These are phyloP conservation scores for Rubia balearica DNA, from an alignment of 305 asterid species.

Conservation along the genomic window DNA sequence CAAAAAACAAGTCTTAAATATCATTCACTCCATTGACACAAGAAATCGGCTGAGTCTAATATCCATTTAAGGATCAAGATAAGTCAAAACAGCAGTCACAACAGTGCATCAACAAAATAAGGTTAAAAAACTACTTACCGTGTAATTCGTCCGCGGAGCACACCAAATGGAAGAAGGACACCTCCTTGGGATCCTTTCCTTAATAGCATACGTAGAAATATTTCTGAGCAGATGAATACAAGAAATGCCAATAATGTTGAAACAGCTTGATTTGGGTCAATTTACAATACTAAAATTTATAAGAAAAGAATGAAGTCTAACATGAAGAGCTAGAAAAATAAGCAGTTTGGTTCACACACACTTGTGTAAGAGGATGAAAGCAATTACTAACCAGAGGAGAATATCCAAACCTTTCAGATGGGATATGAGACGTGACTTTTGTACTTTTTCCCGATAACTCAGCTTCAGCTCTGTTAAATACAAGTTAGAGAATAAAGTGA, in stretches of 20 bases:
- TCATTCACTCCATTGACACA: neutral
- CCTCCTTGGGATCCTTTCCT: too few species aligned
- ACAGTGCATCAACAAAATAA: neutral
- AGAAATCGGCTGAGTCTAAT: neutral
- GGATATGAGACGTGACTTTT: constrained; percentile 40
- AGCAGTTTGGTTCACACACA: neutral
- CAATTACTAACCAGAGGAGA: constrained; percentile 19
- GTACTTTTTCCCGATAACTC: constrained; percentile 54
- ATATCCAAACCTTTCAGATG: constrained; percentile 62
- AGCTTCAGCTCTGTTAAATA: constrained; percentile 46
- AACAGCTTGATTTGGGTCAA: neutral
- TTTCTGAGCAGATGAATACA: constrained; percentile 1
- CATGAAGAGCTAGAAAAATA: neutral
- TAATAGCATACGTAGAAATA: too few species aligned
- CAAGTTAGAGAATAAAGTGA: neutral
- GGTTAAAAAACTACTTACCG: neutral
- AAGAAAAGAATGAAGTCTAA: too few species aligned
- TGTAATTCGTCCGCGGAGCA: too few species aligned
- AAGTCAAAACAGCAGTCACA: neutral
- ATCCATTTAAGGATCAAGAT: neutral
- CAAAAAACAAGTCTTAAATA: neutral
- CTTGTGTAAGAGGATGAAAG: neutral
- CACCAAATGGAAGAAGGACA: too few species aligned
- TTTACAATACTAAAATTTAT: neutral
- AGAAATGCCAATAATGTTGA: neutral